Evolutionary conservation across 441 rosid genomes (phyloP).

Genomic region (Rhodomyrtus psidioides): DNA sequence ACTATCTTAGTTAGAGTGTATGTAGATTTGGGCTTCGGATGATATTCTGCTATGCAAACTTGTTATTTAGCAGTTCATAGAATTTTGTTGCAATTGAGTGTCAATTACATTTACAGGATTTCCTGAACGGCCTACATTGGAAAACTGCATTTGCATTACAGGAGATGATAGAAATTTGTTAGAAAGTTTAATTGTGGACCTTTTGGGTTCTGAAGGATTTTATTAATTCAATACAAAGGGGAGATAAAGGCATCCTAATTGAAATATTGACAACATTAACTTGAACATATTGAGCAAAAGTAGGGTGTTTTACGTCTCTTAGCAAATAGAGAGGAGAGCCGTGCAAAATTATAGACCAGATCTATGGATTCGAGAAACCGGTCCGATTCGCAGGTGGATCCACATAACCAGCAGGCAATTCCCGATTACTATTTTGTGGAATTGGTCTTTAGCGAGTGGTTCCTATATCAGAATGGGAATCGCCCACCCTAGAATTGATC

Average conservation of each 20-base stretch:
- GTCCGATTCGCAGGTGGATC: too few species aligned
- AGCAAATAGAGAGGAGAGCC: too few species aligned
- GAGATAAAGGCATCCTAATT: not conserved
- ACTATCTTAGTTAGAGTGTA: not conserved
- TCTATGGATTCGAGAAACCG: too few species aligned
- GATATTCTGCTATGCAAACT: not conserved
- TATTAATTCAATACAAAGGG: not conserved
- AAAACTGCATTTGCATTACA: not conserved
- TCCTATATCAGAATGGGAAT: too few species aligned
- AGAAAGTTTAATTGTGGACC: too few species aligned
- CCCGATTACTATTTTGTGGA: too few species aligned
- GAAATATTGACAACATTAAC: not conserved
- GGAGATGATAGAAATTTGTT: not conserved
- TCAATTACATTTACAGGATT: not conserved
- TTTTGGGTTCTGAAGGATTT: not conserved
- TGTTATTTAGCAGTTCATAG: not conserved
- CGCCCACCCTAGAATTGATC: too few species aligned
- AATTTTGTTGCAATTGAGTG: not conserved
- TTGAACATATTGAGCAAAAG: not conserved
- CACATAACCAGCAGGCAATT: too few species aligned
- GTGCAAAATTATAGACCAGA: too few species aligned
- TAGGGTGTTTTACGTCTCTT: not conserved
- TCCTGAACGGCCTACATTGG: not conserved
- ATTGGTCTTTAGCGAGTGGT: too few species aligned
- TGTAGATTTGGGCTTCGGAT: not conserved